A percentile compares a stretch with the other conserved stretches of the same genome.
Evolutionary conservation across 2,329 filamentous ascomycete genomes (phyloP).

Genomic region (Trichoderma pleuroti): DNA sequence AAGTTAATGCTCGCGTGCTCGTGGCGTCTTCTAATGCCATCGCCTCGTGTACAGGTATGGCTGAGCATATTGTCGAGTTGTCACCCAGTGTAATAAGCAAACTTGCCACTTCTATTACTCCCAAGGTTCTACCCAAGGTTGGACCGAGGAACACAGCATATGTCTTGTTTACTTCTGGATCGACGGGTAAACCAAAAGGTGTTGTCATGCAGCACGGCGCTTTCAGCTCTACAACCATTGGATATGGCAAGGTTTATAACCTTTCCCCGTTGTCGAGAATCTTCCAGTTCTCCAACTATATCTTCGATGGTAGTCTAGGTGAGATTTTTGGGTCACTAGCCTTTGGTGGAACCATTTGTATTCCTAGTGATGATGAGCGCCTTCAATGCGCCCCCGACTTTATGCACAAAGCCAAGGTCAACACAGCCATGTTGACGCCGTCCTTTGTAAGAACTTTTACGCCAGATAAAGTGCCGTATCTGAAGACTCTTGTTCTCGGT

Average conservation of each 20-base stretch:
- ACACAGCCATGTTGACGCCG: conserved; percentile 13
- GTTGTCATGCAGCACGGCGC: conserved; percentile 16
- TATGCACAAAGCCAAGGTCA: conserved; percentile 5
- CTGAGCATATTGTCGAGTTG: conserved; percentile 1
- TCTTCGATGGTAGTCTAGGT: conserved; percentile 16
- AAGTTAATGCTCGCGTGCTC: conserved; percentile 18
- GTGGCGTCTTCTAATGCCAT: conserved; percentile 9
- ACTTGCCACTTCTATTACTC: not conserved
- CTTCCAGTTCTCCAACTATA: conserved; percentile 17
- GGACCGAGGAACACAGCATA: conserved; percentile 9
- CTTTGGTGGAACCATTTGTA: conserved; percentile 15
- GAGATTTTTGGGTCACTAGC: conserved; percentile 12
- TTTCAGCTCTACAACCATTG: conserved; percentile 5
- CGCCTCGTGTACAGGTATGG: not conserved
- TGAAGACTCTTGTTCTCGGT: conserved; percentile 15
- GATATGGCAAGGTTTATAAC: conserved; percentile 2
- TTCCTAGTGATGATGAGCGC: conserved; percentile 13
- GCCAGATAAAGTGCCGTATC: conserved; percentile 8
- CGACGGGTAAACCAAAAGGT: conserved; percentile 15
- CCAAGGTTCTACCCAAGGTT: not conserved
- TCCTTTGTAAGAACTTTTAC: conserved; percentile 13
- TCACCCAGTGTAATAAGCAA: not conserved
- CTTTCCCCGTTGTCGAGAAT: not conserved
- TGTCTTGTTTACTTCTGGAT: conserved; percentile 15
- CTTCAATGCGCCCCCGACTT: not conserved